These are phyloP conservation scores for Aciculosporium take DNA, from an alignment of 2,329 filamentous ascomycete genomes.

Conservation along the genomic window DNA sequence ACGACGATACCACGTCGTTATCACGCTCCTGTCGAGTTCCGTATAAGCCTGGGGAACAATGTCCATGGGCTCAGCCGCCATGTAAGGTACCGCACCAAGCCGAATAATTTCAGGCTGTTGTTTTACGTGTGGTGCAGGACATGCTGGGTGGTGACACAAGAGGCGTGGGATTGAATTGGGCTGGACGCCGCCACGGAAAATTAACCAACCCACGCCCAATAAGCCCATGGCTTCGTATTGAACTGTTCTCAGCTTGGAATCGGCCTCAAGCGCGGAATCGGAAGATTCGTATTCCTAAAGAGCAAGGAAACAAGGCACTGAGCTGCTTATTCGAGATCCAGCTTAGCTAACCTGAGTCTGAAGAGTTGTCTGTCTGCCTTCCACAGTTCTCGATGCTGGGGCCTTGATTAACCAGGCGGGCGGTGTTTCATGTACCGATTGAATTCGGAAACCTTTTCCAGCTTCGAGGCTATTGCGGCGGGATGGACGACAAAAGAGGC, in stretches of 20 bases:
- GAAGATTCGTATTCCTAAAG: neutral
- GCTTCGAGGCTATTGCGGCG: neutral
- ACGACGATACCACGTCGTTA: neutral
- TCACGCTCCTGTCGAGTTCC: neutral
- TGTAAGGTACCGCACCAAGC: conserved; percentile 1
- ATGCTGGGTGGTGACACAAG: conserved; percentile 1
- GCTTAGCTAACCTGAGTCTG: neutral
- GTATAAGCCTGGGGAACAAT: neutral
- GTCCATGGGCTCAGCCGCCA: neutral
- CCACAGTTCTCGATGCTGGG: neutral
- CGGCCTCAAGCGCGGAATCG: neutral
- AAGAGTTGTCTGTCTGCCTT: neutral
- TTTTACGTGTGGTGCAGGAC: neutral
- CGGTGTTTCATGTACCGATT: neutral
- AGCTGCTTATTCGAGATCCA: neutral
- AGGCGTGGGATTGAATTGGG: too few species aligned
- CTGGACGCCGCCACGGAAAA: neutral
- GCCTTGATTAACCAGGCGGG: neutral
- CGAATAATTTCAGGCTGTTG: neutral
- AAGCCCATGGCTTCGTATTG: neutral
- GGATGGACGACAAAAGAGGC: neutral
- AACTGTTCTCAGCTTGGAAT: neutral
- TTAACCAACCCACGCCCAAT: neutral
- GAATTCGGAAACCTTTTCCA: too few species aligned
- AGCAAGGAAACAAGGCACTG: neutral